phyloP scores from a whole-genome alignment of 2,329 filamentous ascomycete genomes.

The Venturia nashicola region DNA sequence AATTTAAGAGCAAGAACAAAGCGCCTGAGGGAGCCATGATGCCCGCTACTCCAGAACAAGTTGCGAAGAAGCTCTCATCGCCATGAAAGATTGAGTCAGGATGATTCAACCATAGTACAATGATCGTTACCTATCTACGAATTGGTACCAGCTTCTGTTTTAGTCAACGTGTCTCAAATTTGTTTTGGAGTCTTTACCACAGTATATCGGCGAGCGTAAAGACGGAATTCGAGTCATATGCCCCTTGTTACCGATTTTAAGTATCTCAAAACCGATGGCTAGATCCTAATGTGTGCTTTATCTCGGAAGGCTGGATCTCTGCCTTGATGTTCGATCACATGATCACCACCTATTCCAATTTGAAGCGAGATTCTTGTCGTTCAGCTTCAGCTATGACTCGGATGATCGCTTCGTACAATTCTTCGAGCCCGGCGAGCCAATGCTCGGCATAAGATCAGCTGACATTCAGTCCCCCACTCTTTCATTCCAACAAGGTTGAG shows the following conservation, averaged over 20 bases:
- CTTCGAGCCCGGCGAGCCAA: not conserved
- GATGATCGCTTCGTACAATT: too few species aligned
- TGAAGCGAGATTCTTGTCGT: too few species aligned
- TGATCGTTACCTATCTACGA: not conserved
- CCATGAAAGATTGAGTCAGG: not conserved
- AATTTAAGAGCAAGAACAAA: conserved; percentile 56
- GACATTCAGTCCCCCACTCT: not conserved
- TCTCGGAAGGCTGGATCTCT: not conserved
- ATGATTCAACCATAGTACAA: not conserved
- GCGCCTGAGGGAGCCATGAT: conserved; percentile 47
- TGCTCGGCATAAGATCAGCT: not conserved
- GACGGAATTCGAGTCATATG: too few species aligned
- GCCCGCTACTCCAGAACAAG: conserved; percentile 43
- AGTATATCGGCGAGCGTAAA: too few species aligned
- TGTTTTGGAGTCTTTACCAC: too few species aligned
- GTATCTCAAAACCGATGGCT: not conserved
- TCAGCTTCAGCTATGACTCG: too few species aligned
- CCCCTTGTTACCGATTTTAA: too few species aligned
- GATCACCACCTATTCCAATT: not conserved
- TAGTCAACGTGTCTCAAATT: too few species aligned
- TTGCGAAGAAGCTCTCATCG: conserved; percentile 33
- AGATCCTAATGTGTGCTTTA: not conserved
- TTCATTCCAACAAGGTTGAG: not conserved
- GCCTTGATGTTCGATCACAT: not conserved
- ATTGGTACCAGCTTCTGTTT: too few species aligned